A percentile compares a stretch with the other conserved stretches of the same genome.
These are phyloP conservation scores for Nakazawaea peltata DNA, from an alignment of 805 yeast genomes.

Conservation along the genomic window DNA sequence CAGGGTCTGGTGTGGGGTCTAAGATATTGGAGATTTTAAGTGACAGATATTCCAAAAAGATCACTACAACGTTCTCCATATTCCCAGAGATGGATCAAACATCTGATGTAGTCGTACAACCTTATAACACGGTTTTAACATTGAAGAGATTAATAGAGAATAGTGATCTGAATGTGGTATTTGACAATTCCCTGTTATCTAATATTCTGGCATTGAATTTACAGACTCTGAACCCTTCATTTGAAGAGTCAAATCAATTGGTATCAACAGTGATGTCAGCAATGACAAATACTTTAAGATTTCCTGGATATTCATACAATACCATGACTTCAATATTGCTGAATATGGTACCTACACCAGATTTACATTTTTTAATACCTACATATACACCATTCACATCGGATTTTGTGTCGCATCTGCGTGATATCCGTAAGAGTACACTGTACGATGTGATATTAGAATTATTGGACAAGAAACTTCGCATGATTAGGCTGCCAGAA, in stretches of 20 bases:
- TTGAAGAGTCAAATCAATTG: slow-evolving; percentile 74
- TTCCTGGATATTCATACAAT: slow-evolving; percentile 87
- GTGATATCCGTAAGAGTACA: slow-evolving; percentile 58
- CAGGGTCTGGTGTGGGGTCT: slow-evolving; percentile 95
- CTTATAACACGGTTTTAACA: slow-evolving; percentile 84
- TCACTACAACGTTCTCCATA: slow-evolving; percentile 78
- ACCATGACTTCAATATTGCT: slow-evolving; percentile 77
- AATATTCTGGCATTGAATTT: slow-evolving; percentile 60
- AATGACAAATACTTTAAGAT: slow-evolving; percentile 79
- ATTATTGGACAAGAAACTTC: slow-evolving; percentile 66
- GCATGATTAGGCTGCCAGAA: slow-evolving; percentile 52
- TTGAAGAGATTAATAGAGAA: slow-evolving; percentile 73
- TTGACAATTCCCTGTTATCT: slow-evolving; percentile 82
- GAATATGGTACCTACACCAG: slow-evolving; percentile 79
- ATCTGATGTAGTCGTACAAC: slow-evolving; percentile 97
- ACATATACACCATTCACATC: slow-evolving; percentile 73
- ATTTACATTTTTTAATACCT: slow-evolving; percentile 65
- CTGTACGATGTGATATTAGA: slow-evolving; percentile 84
- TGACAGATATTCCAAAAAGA: slow-evolving; percentile 77
- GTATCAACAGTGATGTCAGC: slow-evolving; percentile 82
- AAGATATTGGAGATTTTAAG: slow-evolving; percentile 65
- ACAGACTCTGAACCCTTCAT: slow-evolving; percentile 52
- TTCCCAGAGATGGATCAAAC: slow-evolving; percentile 71
- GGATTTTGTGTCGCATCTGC: slow-evolving; percentile 53
- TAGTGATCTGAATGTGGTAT: slow-evolving; percentile 83